Percentiles rank a stretch among this genome's conserved stretches.
phyloP scores from a whole-genome alignment of 2,329 filamentous ascomycete genomes.

The Aspergillus felis region DNA sequence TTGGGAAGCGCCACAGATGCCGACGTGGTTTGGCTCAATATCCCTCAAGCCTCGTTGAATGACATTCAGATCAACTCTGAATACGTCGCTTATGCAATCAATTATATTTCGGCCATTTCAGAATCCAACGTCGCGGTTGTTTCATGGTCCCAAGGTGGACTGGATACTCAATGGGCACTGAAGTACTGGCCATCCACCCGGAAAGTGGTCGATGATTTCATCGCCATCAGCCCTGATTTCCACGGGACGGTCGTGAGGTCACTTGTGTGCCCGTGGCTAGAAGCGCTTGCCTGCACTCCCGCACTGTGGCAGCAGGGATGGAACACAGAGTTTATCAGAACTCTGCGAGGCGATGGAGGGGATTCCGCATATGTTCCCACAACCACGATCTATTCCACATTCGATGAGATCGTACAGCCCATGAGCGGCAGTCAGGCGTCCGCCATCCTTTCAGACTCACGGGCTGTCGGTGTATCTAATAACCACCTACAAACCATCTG shows the following conservation, averaged over 20 bases:
- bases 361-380: conserved; percentile 54
- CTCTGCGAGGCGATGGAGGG: conserved; percentile 43
- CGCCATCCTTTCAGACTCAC: conserved; percentile 37
- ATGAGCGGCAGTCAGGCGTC: conserved; percentile 47
- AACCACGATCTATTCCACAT: conserved; percentile 49
- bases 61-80: conserved; percentile 53
- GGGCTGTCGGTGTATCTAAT: conserved; percentile 48
- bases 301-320: conserved; percentile 42
- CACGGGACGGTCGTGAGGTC: conserved; percentile 45
- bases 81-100: conserved; percentile 56
- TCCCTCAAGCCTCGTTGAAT: conserved; percentile 45
- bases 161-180: conserved; percentile 55
- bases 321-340: conserved; percentile 16
- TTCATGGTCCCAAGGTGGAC: conserved; percentile 55
- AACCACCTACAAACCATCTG: conserved; percentile 48
- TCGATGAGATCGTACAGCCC: conserved; percentile 53
- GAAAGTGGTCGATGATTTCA: conserved; percentile 45
- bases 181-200: conserved; percentile 56
- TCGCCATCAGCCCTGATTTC: conserved; percentile 53
- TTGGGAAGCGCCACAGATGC: conserved; percentile 43
- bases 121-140: conserved; percentile 43
- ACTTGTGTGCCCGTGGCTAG: conserved; percentile 23
- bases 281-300: conserved; percentile 32
- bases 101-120: conserved; percentile 49
- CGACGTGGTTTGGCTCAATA: conserved; percentile 55